Percentiles rank a stretch among this genome's conserved stretches.
Conservation (phyloP, 2,329 filamentous ascomycete genomes). For the Epichloe scottii region DNA sequence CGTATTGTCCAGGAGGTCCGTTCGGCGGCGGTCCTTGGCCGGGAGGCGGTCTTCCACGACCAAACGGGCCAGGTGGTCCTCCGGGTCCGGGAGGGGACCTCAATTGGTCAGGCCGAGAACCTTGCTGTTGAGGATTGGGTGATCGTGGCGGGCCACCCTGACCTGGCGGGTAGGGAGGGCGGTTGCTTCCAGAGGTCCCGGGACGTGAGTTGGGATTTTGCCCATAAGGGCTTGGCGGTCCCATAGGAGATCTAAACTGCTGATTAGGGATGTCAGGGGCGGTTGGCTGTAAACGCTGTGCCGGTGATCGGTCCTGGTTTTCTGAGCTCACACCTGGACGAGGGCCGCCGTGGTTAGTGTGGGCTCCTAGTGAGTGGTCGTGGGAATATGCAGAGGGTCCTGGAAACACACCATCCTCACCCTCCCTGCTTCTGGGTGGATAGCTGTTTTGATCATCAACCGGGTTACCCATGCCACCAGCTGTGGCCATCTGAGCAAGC, state of each 20-base stretch:
- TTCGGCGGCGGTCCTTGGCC: slow-evolving; percentile 8
- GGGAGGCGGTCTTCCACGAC: slow-evolving; percentile 11
- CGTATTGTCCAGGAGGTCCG: slow-evolving; percentile 9
- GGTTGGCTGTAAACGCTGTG: slow-evolving; percentile 26
- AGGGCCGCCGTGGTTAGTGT: slow-evolving; percentile 42
- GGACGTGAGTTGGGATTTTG: slow-evolving; percentile 19
- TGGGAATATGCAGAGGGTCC: slow-evolving; percentile 39
- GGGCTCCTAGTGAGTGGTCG: slow-evolving; percentile 35
- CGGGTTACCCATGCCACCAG: slow-evolving; percentile 40
- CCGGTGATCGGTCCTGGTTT: slow-evolving; percentile 21
- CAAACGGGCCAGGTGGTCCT: slow-evolving; percentile 11
- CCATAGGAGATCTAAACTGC: slow-evolving; percentile 33
- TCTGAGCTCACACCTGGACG: slow-evolving; percentile 38
- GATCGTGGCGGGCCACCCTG: slow-evolving; percentile 13
- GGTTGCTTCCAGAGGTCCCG: slow-evolving; percentile 19
- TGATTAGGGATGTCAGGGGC: slow-evolving; percentile 27
- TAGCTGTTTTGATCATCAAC: slow-evolving; percentile 19
- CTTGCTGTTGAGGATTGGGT: slow-evolving; percentile 17
- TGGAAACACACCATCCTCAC: slow-evolving; percentile 20
- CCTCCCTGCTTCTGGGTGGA: slow-evolving; percentile 17
- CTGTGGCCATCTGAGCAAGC: slow-evolving; percentile 65
- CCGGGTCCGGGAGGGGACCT: slow-evolving; percentile 6
- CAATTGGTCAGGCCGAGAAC: slow-evolving; percentile 14
- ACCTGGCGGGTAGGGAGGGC: slow-evolving; percentile 18
- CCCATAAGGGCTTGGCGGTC: slow-evolving; percentile 20